phyloP scores from a whole-genome alignment of 2,329 filamentous ascomycete genomes.

The Daldinia eschscholtzii region DNA sequence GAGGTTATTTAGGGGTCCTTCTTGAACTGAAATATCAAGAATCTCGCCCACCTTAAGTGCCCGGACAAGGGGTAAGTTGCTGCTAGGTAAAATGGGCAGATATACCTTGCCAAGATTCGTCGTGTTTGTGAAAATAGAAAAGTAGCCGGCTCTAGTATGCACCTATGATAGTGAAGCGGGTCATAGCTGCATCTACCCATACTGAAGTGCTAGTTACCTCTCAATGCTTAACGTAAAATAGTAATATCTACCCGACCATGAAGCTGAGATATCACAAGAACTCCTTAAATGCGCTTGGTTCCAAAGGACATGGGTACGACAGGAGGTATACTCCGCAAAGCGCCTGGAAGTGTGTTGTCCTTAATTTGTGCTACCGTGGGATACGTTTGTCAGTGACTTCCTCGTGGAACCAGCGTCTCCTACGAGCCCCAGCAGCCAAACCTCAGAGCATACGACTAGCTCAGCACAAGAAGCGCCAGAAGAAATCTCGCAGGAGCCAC shows the following conservation, averaged over 20 bases:
- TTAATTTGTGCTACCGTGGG: neutral
- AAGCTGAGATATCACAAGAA: neutral
- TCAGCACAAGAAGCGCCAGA: neutral
- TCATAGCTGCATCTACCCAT: too few species aligned
- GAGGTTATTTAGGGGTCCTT: too few species aligned
- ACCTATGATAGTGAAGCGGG: too few species aligned
- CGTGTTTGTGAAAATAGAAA: too few species aligned
- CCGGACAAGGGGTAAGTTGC: too few species aligned
- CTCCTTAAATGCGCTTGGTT: neutral
- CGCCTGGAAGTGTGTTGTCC: neutral
- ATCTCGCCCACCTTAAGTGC: too few species aligned
- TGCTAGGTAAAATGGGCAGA: too few species aligned
- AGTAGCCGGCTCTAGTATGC: too few species aligned
- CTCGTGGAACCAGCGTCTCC: neutral
- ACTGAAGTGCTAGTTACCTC: too few species aligned
- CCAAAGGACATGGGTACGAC: neutral
- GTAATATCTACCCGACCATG: neutral
- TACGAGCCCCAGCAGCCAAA: neutral
- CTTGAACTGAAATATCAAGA: too few species aligned
- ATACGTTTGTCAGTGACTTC: neutral
- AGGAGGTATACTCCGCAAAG: neutral
- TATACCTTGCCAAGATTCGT: too few species aligned
- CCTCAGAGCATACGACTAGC: neutral
- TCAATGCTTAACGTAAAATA: too few species aligned
- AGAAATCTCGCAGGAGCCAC: neutral